These are phyloP conservation scores for Cryoendolithus antarcticus DNA, from an alignment of 2,329 filamentous ascomycete species.

Conservation along the genomic window DNA sequence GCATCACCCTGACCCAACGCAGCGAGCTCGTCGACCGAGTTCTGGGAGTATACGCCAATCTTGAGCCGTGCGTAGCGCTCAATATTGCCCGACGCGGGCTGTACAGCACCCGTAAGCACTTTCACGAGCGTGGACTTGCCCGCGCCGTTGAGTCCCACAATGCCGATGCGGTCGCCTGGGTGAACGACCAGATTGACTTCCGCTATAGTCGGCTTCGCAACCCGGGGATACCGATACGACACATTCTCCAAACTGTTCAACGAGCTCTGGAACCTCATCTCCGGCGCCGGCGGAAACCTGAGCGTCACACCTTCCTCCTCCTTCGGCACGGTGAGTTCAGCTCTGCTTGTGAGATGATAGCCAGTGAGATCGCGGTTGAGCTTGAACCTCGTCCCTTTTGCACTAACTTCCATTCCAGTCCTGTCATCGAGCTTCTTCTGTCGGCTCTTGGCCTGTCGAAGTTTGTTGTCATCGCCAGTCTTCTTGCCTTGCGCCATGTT, in stretches of 20 bases:
- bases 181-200: conserved; percentile 57
- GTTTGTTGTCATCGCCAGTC: conserved; percentile 71
- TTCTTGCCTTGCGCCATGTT: conserved; percentile 65
- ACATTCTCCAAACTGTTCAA: conserved; percentile 61
- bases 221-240: conserved; percentile 47
- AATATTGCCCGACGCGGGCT: conserved; percentile 49
- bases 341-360: conserved; percentile 45
- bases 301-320: conserved; percentile 30
- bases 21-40: conserved; percentile 56
- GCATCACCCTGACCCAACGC: conserved; percentile 26
- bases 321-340: conserved; percentile 58
- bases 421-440: conserved; percentile 77
- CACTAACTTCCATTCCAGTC: conserved; percentile 62
- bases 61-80: conserved; percentile 56
- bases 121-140: conserved; percentile 72
- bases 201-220: conserved; percentile 40
- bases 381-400: conserved; percentile 65
- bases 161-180: conserved; percentile 60
- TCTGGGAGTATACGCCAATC: conserved; percentile 68
- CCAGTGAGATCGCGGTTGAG: conserved; percentile 62
- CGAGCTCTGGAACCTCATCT: conserved; percentile 54
- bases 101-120: conserved; percentile 50
- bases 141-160: conserved; percentile 67
- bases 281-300: conserved; percentile 43
- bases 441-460: conserved; percentile 71